Evolutionary conservation across 78 protist species (phyloP), one percentile per base, ranked within the genome.

Genomic region (Thecamonas trahens): DNA sequence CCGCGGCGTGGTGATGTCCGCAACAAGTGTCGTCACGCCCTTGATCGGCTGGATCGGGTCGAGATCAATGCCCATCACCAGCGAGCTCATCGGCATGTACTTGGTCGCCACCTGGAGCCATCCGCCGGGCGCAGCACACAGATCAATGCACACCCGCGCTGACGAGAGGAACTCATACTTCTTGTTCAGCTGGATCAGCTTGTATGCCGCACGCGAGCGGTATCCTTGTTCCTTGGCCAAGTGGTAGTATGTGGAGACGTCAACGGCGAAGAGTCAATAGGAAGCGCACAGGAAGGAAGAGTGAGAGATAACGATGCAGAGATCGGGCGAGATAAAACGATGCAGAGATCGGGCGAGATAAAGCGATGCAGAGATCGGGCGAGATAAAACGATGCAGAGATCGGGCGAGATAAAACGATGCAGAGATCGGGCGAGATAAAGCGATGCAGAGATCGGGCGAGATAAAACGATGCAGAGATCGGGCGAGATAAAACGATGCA

Each of bases 91-190:
- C 22, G 99, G 99, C 91, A 88, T 85, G 67, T 77, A 18, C 76
- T 96, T 83, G 32, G 71, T 50, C 2, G 97, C 95, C 3, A 98
- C 99, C 65, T 96, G 98, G 85, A 79, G 40, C 95, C 95, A 93
- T 39, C 94, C 88, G 39, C 99, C 99, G 8, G 99, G 99, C 1
- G 99, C 99, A 11, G 99, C 99, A 71, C 99, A 98, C 39, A 98
- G 94, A 87, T 98, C 99, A 67, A 98, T 49, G 32, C 83, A 45
- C 35, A 79, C 85, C 8, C 67, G 34, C 9, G 98, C 77, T 3
- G 24, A 20, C 20, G 67, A 28, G 26, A 97, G 85, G 55, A 97
- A 94, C 69, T 90, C 79, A 49, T 69, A 95, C 80, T 93, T 91
- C 80, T 90, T 80, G 76, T 96, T 93, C 24, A 98, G 85, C 81